Evolutionary conservation across 768 basidiomycete species (phyloP), one percentile per base, ranked within the genome.

Genomic region (Mycena latifolia): DNA sequence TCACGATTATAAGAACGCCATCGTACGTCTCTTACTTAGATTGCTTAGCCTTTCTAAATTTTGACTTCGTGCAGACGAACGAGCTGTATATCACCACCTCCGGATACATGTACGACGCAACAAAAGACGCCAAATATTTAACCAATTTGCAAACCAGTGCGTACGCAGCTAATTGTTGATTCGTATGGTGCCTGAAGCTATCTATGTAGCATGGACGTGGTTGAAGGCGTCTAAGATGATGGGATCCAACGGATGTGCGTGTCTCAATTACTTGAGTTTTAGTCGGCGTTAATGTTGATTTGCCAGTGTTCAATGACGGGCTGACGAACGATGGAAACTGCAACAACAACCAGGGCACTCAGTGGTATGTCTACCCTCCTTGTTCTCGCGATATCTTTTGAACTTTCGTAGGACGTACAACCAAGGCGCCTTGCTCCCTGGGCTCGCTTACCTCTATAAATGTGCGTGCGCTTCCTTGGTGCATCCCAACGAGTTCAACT

Each of bases 1-100:
- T 20, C 62, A 55, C 47, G 65, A 71, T 47, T 71, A 71, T 33
- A 71, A 71, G 57, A 71, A 71, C 45, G 69, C 69, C 24, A 55
- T 71, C 43, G 69, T 71, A 24, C 24, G 58, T 50, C 28, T 39
- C 14, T 3, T 39, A 1, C 2, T 39, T 39, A 17, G 17, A 39
- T 39, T 39, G 37, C 8, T 3, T 33, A 6, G 24, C 24, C 8
- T 27, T 11, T 10, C 11, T 10, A 9, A 2, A 14, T 46, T n/a
- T 24, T 15, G 20, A n/a, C n/a, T n/a, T n/a, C 2, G 20, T 33
- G 0, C 27, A 71, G 69, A 71, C 69, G n/a, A 71, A 69, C 52
- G 69, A 71, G 47, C 59, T 71, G 15, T 71, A 68, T 25, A 68
- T 69, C 24, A 64, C 67, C 24, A 52, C 58, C 25, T 71, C 69